These are phyloP conservation scores for Fusarium virguliforme DNA, from an alignment of 2,329 filamentous ascomycete genomes.

Conservation along the genomic window DNA sequence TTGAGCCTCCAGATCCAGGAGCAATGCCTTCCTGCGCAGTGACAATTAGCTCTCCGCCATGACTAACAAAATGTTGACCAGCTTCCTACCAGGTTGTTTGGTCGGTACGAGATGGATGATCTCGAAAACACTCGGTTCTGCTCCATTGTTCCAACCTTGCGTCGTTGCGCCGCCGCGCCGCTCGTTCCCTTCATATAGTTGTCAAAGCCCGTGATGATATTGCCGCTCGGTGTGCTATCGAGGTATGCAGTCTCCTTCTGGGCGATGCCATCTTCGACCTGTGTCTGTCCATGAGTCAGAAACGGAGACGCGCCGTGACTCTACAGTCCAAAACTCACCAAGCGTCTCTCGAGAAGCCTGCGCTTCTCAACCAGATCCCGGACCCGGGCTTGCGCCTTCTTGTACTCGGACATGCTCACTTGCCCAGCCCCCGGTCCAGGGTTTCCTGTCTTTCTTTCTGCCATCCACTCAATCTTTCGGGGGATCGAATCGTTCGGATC, in stretches of 20 bases:
- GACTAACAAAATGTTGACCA: too few relatives aligned
- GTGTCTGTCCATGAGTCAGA: constrained; percentile 52
- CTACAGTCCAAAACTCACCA: constrained; percentile 52
- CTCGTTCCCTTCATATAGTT: constrained; percentile 94
- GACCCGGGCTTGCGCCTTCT: constrained; percentile 66
- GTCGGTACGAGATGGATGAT: constrained; percentile 75
- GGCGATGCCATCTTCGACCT: constrained; percentile 84
- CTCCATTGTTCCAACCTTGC: constrained; percentile 76
- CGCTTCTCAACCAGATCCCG: constrained; percentile 65
- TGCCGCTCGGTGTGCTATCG: constrained; percentile 89
- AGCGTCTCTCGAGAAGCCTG: constrained; percentile 56
- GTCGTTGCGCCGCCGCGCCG: constrained; percentile 74
- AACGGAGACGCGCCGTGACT: constrained; percentile 33
- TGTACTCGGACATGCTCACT: constrained; percentile 64
- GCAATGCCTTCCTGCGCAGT: constrained; percentile 46
- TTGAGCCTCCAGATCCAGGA: constrained; percentile 58
- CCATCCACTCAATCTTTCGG: constrained; percentile 49
- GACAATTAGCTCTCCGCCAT: constrained; percentile 19
- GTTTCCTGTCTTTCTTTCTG: constrained; percentile 53
- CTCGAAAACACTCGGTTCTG: constrained; percentile 82
- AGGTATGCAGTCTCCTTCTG: constrained; percentile 90
- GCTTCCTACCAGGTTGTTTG: constrained; percentile 56
- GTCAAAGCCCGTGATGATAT: constrained; percentile 98
- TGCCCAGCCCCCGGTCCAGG: constrained; percentile 50
- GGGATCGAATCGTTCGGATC: not conserved